Conservation (phyloP, 2,329 filamentous ascomycete species). For the Sodiomyces alkalinus region DNA sequence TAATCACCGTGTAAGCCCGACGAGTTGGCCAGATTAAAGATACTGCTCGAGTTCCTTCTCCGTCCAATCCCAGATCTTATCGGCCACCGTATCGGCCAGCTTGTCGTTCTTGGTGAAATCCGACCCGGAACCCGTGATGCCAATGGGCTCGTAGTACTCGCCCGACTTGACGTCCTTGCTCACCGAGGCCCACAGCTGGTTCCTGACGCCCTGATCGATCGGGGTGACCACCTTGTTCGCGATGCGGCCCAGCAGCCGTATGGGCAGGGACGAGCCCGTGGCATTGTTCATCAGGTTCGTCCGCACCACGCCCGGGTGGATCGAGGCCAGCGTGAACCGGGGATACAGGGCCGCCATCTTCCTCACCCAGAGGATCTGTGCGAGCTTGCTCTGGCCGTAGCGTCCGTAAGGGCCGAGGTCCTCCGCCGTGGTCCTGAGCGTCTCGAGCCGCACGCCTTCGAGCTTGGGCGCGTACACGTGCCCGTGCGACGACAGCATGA, state of each 20-base stretch:
- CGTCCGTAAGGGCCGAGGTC: slow-evolving; percentile 12
- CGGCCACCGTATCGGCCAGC: too few species aligned
- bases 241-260: background rate
- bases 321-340: slow-evolving; percentile 11
- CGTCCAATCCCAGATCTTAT: background rate
- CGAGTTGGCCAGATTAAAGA: too few species aligned
- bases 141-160: slow-evolving; percentile 18
- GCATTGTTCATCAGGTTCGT: slow-evolving; percentile 12
- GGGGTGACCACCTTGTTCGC: slow-evolving; percentile 2
- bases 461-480: slow-evolving; percentile 3
- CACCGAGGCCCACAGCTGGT: slow-evolving; percentile 18
- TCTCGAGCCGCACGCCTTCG: slow-evolving; percentile 5
- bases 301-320: slow-evolving; percentile 14
- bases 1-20: too few species aligned
- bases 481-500: slow-evolving; percentile 10
- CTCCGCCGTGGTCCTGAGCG: slow-evolving; percentile 10
- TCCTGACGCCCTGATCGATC: slow-evolving; percentile 11
- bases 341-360: slow-evolving; percentile 14
- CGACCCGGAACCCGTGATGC: slow-evolving; percentile 1
- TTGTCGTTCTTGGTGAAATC: too few species aligned
- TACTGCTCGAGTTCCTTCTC: slow-evolving; percentile 5
- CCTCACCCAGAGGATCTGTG: slow-evolving; percentile 14
- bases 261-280: background rate
- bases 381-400: slow-evolving; percentile 18
- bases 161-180: slow-evolving; percentile 11